These are phyloP conservation scores for Acacia pycnantha DNA, from an alignment of 331 rosid species.

Conservation along the genomic window DNA sequence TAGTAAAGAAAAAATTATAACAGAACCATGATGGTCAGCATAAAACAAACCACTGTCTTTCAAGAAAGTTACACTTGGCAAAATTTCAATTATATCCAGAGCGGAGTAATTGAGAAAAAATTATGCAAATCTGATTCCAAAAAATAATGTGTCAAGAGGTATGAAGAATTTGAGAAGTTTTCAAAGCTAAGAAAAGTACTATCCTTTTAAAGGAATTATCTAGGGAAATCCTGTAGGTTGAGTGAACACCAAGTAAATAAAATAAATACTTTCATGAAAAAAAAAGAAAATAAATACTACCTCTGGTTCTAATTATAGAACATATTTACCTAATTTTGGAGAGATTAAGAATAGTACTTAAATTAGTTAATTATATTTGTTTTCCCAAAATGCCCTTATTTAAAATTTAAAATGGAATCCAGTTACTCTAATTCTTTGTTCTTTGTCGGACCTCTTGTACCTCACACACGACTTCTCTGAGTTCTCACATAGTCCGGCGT, in stretches of 20 bases:
- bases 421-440: too few relatives aligned
- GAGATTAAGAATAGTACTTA: too few relatives aligned
- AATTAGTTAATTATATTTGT: too few relatives aligned
- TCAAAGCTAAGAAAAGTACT: background rate
- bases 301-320: too few relatives aligned
- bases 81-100: background rate
- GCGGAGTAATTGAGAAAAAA: background rate
- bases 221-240: background rate
- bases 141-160: background rate
- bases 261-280: background rate
- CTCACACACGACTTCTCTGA: too few relatives aligned
- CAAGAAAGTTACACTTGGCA: background rate
- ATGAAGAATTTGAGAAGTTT: background rate
- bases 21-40: background rate
- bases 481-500: too few relatives aligned
- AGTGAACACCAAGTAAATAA: background rate
- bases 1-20: background rate
- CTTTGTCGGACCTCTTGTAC: too few relatives aligned
- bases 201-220: background rate
- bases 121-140: background rate
- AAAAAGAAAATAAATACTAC: too few relatives aligned
- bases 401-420: too few relatives aligned
- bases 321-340: too few relatives aligned
- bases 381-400: too few relatives aligned
- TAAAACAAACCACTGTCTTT: background rate